Base-by-base conservation (phyloP, 2,329 filamentous ascomycete genomes). In the Colletotrichum eremochloae region DNA sequence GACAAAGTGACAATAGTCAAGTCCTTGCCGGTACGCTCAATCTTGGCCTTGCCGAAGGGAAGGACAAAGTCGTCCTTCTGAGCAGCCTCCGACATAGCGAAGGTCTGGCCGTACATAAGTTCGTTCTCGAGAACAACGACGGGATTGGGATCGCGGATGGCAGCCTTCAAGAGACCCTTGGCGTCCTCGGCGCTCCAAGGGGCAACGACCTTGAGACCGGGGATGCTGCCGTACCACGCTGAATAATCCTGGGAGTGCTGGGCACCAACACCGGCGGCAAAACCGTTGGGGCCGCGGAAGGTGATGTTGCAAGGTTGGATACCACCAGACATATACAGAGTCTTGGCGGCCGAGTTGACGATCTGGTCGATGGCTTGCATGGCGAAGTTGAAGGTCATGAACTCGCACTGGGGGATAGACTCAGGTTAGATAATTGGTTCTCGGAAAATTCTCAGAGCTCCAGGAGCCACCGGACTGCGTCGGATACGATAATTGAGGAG, bases 311-410 rank as follows among this genome's bases (percentile, higher is more conserved):
- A 99, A 79, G 96, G 96, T 86, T 99, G 96, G 84, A 98, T 98
- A 84, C 96, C 96, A 80, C 96, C 96, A 76, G 96, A 98, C 96
- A 99, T 99, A 89, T 99, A 99, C 81, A 99, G 96, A 70, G 96
- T 99, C 90, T 99, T 99, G 81, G 95, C 96, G 78, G 89, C 96
- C 62, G 96, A 98, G 91, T 99, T 99, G 91, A 99, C 95, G 82
- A 99, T 94, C 84, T 99, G 96, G 84, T 99, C 96, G 84, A 99
- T 99, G 82, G 96, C 94, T 88, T 99, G 96, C 96, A 99, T 99
- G 84, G 96, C 96, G 83, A 98, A 98, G 91, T 99, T 99, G 91
- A 97, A 98, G 80, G 96, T 99, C 96, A 99, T 99, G 90, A 99
- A 99, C 88, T 99, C 96, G 90, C 93, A 96, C 94, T 96, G 76